Evolutionary conservation across 352 stramenopile genomes (phyloP), one percentile per base, ranked within the genome.

Genomic region (Phytopythium cucurbitacearum): DNA sequence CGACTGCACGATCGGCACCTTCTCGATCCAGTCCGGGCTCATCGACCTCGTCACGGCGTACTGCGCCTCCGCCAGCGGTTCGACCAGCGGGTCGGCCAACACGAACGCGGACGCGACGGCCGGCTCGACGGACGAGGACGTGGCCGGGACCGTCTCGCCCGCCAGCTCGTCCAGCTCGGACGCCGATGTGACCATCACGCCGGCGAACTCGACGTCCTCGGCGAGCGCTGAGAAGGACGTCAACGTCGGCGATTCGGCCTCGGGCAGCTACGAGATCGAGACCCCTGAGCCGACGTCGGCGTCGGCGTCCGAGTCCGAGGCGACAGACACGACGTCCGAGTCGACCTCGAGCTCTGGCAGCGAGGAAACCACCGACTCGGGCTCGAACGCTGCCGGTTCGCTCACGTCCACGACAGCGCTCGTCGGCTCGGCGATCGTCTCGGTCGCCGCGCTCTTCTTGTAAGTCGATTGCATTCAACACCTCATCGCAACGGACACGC

Each of bases 1-100:
- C 44, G 63, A 78, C 51, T 78, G 69, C 53, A 75, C 59, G 0
- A 58, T 73, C 41, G 56, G 41, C 35, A 59, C 50, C 6, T 67
- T 73, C 44, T 51, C 48, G 1, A 54, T 78, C 13, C 50, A 71
- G 44, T 43, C 53, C 7, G 54, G 70, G 40, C 56, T 78, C 13
- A 62, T 75, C 49, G 65, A 67, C 11, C 62, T 62, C 36, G 50
- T 78, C 47, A 60, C 51, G 34, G 35, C 53, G 21, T 60, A 63
- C 46, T 78, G 69, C 54, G 28, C 59, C 4, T 57, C 34, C 39
- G 59, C 59, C 15, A 51, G 40, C 32, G 53, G 57, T 13, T 62
- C 60, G 11, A 44, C 56, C 7, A 37, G 54, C 21, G 28, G 41
- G 0, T 60, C 66, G 11, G 38, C 48, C 37, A 40, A 34, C 35